Percentiles rank a stretch among this genome's conserved stretches.
Conservation (phyloP, 768 basidiomycete genomes). For the Heimioporus sp. region DNA sequence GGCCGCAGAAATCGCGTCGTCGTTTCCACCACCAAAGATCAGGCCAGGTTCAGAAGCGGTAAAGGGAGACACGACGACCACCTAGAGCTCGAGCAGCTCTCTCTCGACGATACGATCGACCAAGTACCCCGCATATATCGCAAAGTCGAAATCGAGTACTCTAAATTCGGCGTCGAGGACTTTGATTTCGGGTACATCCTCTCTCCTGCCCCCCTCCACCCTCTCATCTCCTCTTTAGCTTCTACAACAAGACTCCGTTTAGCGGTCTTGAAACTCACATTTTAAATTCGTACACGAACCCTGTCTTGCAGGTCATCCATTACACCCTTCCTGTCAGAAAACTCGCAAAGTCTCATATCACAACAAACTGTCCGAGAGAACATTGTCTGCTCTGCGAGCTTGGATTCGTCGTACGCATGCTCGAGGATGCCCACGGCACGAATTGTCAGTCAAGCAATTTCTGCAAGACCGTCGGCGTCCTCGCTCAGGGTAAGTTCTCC, state of each 20-base stretch:
- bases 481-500: conserved; percentile 68
- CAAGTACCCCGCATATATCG: conserved; percentile 81
- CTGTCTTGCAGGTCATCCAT: conserved; percentile 87
- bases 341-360: conserved; percentile 90
- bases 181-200: conserved; percentile 88
- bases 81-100: conserved; percentile 54
- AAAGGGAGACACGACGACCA: conserved; percentile 50
- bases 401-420: conserved; percentile 92
- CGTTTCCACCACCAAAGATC: conserved; percentile 48
- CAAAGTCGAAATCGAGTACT: conserved; percentile 96
- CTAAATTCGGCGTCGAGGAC: conserved; percentile 97
- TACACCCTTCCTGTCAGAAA: conserved; percentile 74
- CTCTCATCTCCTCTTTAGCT: conserved; percentile 44
- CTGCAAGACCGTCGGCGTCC: conserved; percentile 86
- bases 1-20: conserved; percentile 77
- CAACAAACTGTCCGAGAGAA: conserved; percentile 82
- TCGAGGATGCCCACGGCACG: conserved; percentile 89
- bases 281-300: conserved; percentile 94
- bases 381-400: conserved; percentile 94
- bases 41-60: conserved; percentile 85
- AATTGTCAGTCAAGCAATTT: conserved; percentile 99
- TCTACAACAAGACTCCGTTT: conserved; percentile 88
- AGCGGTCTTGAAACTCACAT: conserved; percentile 98
- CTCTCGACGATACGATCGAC: conserved; percentile 50
- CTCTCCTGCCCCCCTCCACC: not conserved